Percentiles rank a stretch among this genome's conserved stretches.
Evolutionary conservation across 2,329 filamentous ascomycete genomes (phyloP).

Genomic region (Aureobasidium sp.): DNA sequence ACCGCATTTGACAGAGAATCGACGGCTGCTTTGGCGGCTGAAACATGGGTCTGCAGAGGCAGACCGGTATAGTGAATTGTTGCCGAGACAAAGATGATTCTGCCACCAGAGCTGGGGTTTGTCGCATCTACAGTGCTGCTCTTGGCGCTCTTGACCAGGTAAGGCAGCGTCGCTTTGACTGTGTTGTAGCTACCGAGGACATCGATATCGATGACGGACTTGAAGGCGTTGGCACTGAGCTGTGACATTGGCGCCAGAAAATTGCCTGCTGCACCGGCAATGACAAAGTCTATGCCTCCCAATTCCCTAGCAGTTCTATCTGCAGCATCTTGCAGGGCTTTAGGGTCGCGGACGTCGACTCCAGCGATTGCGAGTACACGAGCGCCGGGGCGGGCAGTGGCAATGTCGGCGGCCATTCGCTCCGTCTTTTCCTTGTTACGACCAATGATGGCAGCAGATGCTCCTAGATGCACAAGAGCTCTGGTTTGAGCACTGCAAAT

Average conservation of each 20-base stretch:
- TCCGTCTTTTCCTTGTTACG: slow-evolving; percentile 86
- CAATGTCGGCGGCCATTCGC: slow-evolving; percentile 70
- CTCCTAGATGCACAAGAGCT: slow-evolving; percentile 83
- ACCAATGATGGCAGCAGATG: slow-evolving; percentile 89
- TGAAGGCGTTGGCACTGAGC: slow-evolving; percentile 84
- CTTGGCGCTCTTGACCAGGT: slow-evolving; percentile 68
- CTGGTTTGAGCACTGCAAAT: slow-evolving; percentile 94
- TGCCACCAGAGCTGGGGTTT: slow-evolving; percentile 56
- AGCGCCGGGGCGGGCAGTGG: slow-evolving; percentile 66
- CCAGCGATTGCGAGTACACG: slow-evolving; percentile 80
- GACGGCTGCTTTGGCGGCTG: slow-evolving; percentile 83
- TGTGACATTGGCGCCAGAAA: slow-evolving; percentile 81
- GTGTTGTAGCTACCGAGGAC: slow-evolving; percentile 92
- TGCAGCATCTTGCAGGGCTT: slow-evolving; percentile 65
- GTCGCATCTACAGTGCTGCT: slow-evolving; percentile 34
- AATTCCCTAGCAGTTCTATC: slow-evolving; percentile 75
- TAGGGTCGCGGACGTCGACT: slow-evolving; percentile 60
- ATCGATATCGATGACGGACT: slow-evolving; percentile 92
- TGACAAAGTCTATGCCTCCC: slow-evolving; percentile 84
- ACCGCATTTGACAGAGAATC: slow-evolving; percentile 76
- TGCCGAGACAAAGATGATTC: slow-evolving; percentile 84
- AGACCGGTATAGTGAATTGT: slow-evolving; percentile 86
- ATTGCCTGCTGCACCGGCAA: slow-evolving; percentile 92
- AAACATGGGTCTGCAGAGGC: slow-evolving; percentile 82
- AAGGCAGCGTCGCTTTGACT: slow-evolving; percentile 80